A percentile compares a stretch with the other conserved stretches of the same genome.
Evolutionary conservation across 371 early-diverging fungal species (phyloP).

Genomic region (Mucor lusitanicus): DNA sequence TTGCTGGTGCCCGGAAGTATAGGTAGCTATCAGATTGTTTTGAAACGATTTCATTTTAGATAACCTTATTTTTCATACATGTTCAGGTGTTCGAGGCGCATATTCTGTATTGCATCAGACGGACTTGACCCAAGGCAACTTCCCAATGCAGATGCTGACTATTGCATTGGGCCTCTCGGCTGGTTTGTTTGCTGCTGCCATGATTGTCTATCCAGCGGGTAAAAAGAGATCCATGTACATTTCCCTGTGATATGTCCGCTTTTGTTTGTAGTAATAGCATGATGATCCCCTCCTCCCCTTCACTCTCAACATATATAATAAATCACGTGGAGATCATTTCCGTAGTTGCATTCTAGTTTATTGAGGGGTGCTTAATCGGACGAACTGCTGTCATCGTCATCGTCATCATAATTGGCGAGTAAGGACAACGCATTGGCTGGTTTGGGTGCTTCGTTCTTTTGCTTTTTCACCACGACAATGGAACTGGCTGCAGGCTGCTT

Average conservation of each 20-base stretch:
- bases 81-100: conserved; percentile 46
- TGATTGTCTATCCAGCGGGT: conserved; percentile 48
- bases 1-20: conserved; percentile 50
- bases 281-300: not conserved
- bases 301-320: no score
- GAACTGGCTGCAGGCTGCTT: conserved; percentile 15
- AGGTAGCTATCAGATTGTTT: conserved; percentile 20
- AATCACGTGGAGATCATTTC: not conserved
- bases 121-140: conserved; percentile 25
- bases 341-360: not conserved
- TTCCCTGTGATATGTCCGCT: conserved; percentile 23
- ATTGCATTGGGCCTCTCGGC: conserved; percentile 46
- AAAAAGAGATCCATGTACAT: conserved; percentile 42
- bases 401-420: conserved; percentile 34
- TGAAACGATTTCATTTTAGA: not conserved
- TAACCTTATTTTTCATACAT: not conserved
- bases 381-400: not conserved
- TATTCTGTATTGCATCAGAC: conserved; percentile 41
- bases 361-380: conserved; percentile 1
- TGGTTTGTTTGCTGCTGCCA: conserved; percentile 46
- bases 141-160: conserved; percentile 42
- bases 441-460: conserved; percentile 31
- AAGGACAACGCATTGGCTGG: conserved; percentile 24
- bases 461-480: conserved; percentile 32
- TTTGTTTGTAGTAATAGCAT: not conserved